Base-by-base conservation (phyloP, 768 basidiomycete genomes). In the Hortiboletus campestris region DNA sequence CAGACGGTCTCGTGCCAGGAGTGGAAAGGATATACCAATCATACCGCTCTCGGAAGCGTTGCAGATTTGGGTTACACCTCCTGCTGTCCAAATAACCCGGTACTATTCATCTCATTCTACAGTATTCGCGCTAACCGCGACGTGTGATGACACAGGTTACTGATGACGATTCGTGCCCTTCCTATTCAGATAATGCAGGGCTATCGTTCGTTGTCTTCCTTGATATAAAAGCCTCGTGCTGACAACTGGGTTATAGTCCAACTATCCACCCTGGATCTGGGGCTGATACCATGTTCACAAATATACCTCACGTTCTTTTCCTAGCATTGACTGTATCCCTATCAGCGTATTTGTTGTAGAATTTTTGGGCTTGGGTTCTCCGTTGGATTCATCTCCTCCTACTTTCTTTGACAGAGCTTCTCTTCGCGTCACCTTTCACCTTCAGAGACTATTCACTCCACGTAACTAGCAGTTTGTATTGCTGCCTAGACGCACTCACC, bases 61-160 rank as follows among this genome's bases (percentile, higher is more conserved):
- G 64, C 78, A 20, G 72, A 75, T 56, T 69, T 88, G 32, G 88
- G 78, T 12, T 73, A 76, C 19, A 74, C 81, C 50, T 86, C 77
- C 5, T 92, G 91, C 65, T 94, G 91, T 70, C 89, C 91, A 31
- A 79, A 79, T 7, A 70, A 91, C 60, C 86, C 88, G 29, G 86
- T 86, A 55, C 56, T 36, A 75, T 70, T 40, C 42, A 28, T 51
- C 31, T 34, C 25, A 28, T 31, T 17, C 14, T 34, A 13, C 20
- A 17, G 0, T 38, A 22, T 54, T 29, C 13, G 47, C 36, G 14
- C 58, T 58, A 29, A 69, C 46, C 6, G 4, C 32, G 28, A 58
- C 35, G 3, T 22, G 6, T 55, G 14, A 32, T 35, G n/a, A 49
- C 14, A 29, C 65, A 81, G 79, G 73, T 73, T 42, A 76, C 73